Evolutionary conservation across 1,284 basidiomycete species (phyloP).

Genomic region (Cutaneotrichosporon curvatum): DNA sequence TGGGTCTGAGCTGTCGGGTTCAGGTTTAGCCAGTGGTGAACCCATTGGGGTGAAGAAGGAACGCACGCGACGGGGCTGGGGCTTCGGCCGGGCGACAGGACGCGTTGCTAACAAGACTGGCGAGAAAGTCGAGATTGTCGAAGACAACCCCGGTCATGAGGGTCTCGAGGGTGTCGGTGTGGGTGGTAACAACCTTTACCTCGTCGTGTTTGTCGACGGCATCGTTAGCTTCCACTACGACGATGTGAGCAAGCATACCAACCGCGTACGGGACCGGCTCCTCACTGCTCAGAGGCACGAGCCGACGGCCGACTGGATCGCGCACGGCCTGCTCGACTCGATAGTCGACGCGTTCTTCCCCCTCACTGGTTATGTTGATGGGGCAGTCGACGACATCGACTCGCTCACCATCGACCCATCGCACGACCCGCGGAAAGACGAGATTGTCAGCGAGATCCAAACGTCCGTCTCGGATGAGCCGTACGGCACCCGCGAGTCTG

Average conservation of each 20-base stretch:
- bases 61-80: constrained; percentile 30
- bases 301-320: constrained; percentile 70
- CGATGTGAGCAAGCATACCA: constrained; percentile 79
- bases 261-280: constrained; percentile 67
- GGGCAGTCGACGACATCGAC: constrained; percentile 73
- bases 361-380: constrained; percentile 71
- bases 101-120: constrained; percentile 26
- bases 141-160: constrained; percentile 53
- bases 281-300: constrained; percentile 24
- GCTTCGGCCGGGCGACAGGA: constrained; percentile 32
- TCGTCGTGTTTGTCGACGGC: constrained; percentile 80
- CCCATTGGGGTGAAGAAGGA: constrained; percentile 17
- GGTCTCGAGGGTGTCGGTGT: constrained; percentile 57
- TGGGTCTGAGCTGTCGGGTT: neutral
- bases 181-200: constrained; percentile 76
- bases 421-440: constrained; percentile 7
- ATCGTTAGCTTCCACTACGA: constrained; percentile 89
- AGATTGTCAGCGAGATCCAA: neutral
- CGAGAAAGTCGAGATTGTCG: constrained; percentile 53
- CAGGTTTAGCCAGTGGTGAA: neutral
- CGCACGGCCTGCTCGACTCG: constrained; percentile 85
- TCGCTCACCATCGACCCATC: constrained; percentile 54
- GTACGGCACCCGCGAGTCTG: constrained; percentile 6
- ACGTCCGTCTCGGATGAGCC: constrained; percentile 13
- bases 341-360: constrained; percentile 94